A percentile compares a stretch with the other conserved stretches of the same genome.
Conservation (phyloP, 306 rosid species). For the Prunus salicina region DNA sequence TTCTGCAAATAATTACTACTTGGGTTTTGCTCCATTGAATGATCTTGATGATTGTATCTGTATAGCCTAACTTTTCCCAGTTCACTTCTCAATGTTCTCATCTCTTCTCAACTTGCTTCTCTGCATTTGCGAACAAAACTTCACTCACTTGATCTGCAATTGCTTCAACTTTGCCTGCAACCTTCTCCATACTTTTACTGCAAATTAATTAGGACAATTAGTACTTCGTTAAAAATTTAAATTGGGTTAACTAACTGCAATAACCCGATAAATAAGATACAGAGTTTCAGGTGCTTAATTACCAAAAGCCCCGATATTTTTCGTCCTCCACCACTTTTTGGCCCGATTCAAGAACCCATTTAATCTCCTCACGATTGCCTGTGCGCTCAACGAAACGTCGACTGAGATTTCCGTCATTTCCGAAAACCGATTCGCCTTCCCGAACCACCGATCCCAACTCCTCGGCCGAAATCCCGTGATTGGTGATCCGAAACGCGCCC, state of each 20-base stretch:
- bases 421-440: constrained; percentile 35
- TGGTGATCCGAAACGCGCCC: constrained; percentile 57
- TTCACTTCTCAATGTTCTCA: constrained; percentile 17
- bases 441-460: constrained; percentile 39
- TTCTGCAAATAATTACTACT: neutral
- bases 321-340: neutral
- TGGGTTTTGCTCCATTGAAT: constrained; percentile 20
- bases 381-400: constrained; percentile 9
- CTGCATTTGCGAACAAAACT: constrained; percentile 27
- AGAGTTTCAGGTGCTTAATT: constrained; percentile 13
- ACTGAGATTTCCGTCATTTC: neutral
- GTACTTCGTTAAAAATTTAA: neutral
- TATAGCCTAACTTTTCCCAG: constrained; percentile 43
- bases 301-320: constrained; percentile 46
- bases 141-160: constrained; percentile 45
- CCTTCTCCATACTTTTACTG: constrained; percentile 44
- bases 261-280: neutral
- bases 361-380: constrained; percentile 35
- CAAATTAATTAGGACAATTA: neutral
- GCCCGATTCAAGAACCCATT: constrained; percentile 16
- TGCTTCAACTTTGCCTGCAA: constrained; percentile 54
- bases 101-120: constrained; percentile 27
- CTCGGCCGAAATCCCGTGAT: constrained; percentile 51
- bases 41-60: constrained; percentile 49
- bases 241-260: neutral